Evolutionary conservation across 352 stramenopile genomes (phyloP).

Genomic region (Aphanomyces euteiches): DNA sequence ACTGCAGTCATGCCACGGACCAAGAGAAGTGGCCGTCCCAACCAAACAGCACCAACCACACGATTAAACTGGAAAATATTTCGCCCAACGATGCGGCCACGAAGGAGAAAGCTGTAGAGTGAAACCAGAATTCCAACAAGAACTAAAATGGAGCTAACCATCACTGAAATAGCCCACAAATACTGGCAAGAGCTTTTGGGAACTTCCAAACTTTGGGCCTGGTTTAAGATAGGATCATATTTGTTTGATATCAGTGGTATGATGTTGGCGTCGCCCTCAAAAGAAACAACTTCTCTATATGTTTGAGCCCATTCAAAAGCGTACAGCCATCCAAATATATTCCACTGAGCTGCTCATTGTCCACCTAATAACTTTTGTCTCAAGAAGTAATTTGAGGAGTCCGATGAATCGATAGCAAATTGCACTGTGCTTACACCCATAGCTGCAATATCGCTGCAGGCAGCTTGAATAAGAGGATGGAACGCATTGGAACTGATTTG

Average conservation of each 20-base stretch:
- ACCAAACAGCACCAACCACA: conserved; percentile 5
- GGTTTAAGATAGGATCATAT: not conserved
- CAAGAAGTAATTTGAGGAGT: not conserved
- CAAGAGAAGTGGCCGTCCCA: conserved; percentile 4
- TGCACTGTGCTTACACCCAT: not conserved
- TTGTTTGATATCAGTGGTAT: not conserved
- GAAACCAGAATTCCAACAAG: not conserved
- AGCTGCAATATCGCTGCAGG: not conserved
- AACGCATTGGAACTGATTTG: not conserved
- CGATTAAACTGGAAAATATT: not conserved
- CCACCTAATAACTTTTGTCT: not conserved
- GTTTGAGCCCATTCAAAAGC: not conserved
- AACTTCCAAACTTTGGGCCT: not conserved
- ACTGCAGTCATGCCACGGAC: conserved; percentile 17
- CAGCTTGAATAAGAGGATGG: not conserved
- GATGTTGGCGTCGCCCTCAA: not conserved
- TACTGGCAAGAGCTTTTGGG: not conserved
- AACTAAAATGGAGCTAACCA: not conserved
- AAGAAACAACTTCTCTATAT: not conserved
- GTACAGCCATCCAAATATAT: not conserved
- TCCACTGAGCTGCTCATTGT: not conserved
- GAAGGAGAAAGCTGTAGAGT: not conserved
- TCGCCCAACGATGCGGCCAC: not conserved
- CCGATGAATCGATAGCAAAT: not conserved
- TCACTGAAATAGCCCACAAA: not conserved